Evolutionary conservation across 768 basidiomycete genomes (phyloP).

Genomic region (Pisolithus microcarpus): DNA sequence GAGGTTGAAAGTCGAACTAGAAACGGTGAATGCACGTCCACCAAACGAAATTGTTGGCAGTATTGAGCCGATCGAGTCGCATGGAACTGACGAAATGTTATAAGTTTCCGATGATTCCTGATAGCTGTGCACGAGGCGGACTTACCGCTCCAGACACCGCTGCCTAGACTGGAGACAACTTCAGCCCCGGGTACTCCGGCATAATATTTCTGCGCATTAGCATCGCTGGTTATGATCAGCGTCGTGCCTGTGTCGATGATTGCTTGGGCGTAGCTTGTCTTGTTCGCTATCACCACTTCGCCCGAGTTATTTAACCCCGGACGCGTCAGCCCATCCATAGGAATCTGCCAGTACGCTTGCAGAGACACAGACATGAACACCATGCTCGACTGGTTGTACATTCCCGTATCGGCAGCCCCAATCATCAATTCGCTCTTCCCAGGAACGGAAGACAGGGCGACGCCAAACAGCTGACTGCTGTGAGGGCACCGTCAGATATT

Average conservation of each 20-base stretch:
- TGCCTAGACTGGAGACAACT: slow-evolving; percentile 17
- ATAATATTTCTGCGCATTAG: slow-evolving; percentile 22
- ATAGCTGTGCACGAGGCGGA: neutral
- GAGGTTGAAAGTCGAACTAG: slow-evolving; percentile 35
- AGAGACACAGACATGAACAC: slow-evolving; percentile 29
- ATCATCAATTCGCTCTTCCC: slow-evolving; percentile 46
- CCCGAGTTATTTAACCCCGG: slow-evolving; percentile 13
- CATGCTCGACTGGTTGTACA: slow-evolving; percentile 39
- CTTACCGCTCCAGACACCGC: slow-evolving; percentile 32
- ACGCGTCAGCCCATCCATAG: slow-evolving; percentile 22
- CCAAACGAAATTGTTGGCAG: slow-evolving; percentile 33
- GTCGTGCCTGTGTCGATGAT: slow-evolving; percentile 31
- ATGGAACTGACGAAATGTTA: slow-evolving; percentile 24
- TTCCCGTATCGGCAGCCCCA: slow-evolving; percentile 42
- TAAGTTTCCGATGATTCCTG: slow-evolving; percentile 1
- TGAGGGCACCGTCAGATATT: slow-evolving; percentile 26
- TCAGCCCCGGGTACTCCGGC: slow-evolving; percentile 24
- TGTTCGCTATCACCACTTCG: slow-evolving; percentile 20
- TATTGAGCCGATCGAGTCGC: slow-evolving; percentile 19
- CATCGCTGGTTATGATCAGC: slow-evolving; percentile 21
- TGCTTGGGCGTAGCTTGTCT: slow-evolving; percentile 17
- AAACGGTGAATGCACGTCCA: slow-evolving; percentile 31
- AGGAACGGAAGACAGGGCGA: slow-evolving; percentile 37
- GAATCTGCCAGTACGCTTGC: slow-evolving; percentile 33
- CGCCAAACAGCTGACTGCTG: slow-evolving; percentile 38